Evolutionary conservation across 768 basidiomycete species (phyloP), one percentile per base, ranked within the genome.

Genomic region (Leccinum olivaceopallidum): DNA sequence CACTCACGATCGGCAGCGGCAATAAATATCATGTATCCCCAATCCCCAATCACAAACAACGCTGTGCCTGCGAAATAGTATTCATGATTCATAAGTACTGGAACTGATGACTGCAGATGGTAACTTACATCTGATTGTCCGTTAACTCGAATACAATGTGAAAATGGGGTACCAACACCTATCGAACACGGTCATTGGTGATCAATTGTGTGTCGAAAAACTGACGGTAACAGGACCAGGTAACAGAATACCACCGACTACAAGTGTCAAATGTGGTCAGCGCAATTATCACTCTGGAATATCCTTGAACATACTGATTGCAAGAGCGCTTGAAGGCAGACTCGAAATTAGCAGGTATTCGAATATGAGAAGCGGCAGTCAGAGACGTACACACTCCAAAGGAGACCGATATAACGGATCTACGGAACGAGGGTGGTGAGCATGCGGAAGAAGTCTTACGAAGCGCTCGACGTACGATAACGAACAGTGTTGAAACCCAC

Each of bases 361-460:
- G 8, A 20, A n/a, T 52, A 20, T 53, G 20, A 32, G 30, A 13
- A 4, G 22, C 4, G 20, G 14, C 9, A 54, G 13, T n/a, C 8
- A 20, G 13, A 18, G 32, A 54, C 53, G 18, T 54, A 54, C 53
- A 26, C 6, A 10, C 7, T 24, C 34, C 32, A 26, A 37, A 34
- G 36, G 24, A 54, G 32, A n/a, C 53, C 53, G 22, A 54, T 30
- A 10, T 54, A 54, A 54, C 53, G 53, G 22, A 54, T 36, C 53
- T 54, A 54, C 18, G 52, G 18, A 22, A 34, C 8, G 10, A 9
- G 4, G 10, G 32, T 12, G 20, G 20, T 52, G 28, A 30, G 28
- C 26, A n/a, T 34, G 32, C 26, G n/a, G 20, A 18, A 20, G 52
- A 30, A 16, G 48, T 53, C 20, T 20, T 22, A 14, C 4, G n/a